Percentiles rank a stretch among this genome's conserved stretches.
phyloP scores from a whole-genome alignment of 2,329 filamentous ascomycete species.

The Diaporthe destruens region DNA sequence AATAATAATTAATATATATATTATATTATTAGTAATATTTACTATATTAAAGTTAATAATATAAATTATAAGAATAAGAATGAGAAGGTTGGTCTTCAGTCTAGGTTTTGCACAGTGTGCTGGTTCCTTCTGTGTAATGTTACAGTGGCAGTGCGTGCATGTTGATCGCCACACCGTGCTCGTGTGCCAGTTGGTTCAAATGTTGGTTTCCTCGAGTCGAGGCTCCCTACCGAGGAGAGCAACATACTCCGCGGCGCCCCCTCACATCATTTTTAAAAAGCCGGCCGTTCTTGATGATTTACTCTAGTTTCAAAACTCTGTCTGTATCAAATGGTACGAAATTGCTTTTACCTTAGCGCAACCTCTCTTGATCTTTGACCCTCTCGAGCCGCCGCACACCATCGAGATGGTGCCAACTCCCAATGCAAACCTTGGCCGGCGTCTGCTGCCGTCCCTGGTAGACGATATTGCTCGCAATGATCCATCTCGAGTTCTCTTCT shows the following conservation, averaged over 20 bases:
- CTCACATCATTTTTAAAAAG: not conserved
- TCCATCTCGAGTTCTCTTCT: constrained; percentile 45
- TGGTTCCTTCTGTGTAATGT: too few relatives aligned
- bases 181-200: too few relatives aligned
- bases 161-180: too few relatives aligned
- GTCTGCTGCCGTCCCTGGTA: constrained; percentile 43
- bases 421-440: constrained; percentile 3
- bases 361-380: not conserved
- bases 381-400: not conserved
- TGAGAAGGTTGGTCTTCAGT: too few relatives aligned
- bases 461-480: constrained; percentile 45
- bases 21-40: too few relatives aligned
- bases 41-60: too few relatives aligned
- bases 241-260: too few relatives aligned
- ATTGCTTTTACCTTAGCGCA: not conserved
- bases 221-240: not conserved
- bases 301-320: not conserved
- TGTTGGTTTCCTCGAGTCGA: not conserved
- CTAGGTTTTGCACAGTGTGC: too few relatives aligned
- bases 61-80: too few relatives aligned
- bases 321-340: not conserved
- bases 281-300: not conserved
- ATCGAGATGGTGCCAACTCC: not conserved
- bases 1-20: too few relatives aligned
- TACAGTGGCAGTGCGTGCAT: too few relatives aligned